Evolutionary conservation across 257 asterid genomes (phyloP).

Genomic region (Voacanga thouarsii): DNA sequence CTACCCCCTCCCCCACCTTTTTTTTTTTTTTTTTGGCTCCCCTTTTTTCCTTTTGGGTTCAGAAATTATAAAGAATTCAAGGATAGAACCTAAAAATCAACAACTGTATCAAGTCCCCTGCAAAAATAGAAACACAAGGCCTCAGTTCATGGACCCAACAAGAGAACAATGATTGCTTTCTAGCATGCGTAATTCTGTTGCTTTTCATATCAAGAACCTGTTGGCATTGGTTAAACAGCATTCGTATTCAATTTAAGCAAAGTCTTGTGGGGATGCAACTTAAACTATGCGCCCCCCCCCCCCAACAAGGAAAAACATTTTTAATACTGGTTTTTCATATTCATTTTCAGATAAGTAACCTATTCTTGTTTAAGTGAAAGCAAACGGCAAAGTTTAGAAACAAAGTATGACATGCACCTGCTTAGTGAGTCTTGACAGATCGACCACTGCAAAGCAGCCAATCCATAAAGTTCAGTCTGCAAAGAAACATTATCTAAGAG

Average conservation of each 20-base stretch:
- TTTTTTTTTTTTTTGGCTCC: no score
- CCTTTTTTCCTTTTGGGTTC: background rate
- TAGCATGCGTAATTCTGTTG: no score
- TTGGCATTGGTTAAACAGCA: no score
- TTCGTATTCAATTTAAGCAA: no score
- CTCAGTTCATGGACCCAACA: no score
- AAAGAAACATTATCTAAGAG: background rate
- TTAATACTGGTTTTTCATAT: background rate
- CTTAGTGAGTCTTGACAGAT: constrained; percentile 81
- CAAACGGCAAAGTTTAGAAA: background rate
- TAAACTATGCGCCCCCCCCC: background rate
- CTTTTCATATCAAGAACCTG: no score
- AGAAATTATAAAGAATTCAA: background rate
- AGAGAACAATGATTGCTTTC: no score
- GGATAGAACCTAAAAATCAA: background rate
- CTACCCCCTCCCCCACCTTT: no score
- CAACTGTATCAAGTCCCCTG: background rate
- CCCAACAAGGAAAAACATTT: background rate
- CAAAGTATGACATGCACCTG: constrained; percentile 37
- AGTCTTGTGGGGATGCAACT: background rate
- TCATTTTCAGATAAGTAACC: no score
- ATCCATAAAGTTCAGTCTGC: constrained; percentile 84
- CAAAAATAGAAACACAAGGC: no score
- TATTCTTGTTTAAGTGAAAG: background rate
- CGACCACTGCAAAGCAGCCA: constrained; percentile 98